Evolutionary conservation across 2,329 filamentous ascomycete genomes (phyloP), one percentile per base, ranked within the genome.

Genomic region (Ceratocystiopsis sp.): DNA sequence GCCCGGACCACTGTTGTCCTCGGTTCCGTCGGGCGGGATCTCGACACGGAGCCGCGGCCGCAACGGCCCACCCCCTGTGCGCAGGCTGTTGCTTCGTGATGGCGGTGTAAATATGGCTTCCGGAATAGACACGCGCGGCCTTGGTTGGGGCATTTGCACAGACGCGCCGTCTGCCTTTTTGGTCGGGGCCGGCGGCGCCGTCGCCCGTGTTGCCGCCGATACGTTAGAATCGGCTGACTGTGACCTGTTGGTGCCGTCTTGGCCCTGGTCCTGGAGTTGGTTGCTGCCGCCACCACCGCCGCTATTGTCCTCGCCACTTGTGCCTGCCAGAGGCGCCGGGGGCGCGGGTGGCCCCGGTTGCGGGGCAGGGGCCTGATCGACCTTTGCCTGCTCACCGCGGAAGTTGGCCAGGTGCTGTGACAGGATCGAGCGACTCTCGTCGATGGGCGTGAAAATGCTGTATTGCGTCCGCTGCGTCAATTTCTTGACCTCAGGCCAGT

Each of bases 361-460:
- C 9, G 7, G 25, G 9, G 25, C 25, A 29, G 9, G 25, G 25
- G 25, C 7, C 25, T 29, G 25, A 2, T 29, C 25, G 25, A 8
- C 10, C 9, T 29, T 29, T 8, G 25, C 7, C 25, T 29, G 25
- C 40, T 76, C 75, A 3, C 72, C 67, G 11, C 75, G 69, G 50
- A 82, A 80, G 2, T 73, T 73, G 15, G 75, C 78, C 49, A 83
- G 78, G 57, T 94, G 86, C 50, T 89, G 84, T 13, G 84, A 85
- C 37, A 95, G 63, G 46, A 95, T 80, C 1, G 87, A 95, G 40
- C 84, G 75, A 53, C 82, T 86, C 57, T 94, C 87, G 54, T 96
- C 91, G 49, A 98, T 93, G 0, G 91, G 91, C 0, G 91, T 98
- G 57, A 96, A 96, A 46, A 98, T 96, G 59, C 87, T 95, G 57